These are phyloP conservation scores for Grosmannia serpens DNA, from an alignment of 2,329 filamentous ascomycete species.

Conservation along the genomic window DNA sequence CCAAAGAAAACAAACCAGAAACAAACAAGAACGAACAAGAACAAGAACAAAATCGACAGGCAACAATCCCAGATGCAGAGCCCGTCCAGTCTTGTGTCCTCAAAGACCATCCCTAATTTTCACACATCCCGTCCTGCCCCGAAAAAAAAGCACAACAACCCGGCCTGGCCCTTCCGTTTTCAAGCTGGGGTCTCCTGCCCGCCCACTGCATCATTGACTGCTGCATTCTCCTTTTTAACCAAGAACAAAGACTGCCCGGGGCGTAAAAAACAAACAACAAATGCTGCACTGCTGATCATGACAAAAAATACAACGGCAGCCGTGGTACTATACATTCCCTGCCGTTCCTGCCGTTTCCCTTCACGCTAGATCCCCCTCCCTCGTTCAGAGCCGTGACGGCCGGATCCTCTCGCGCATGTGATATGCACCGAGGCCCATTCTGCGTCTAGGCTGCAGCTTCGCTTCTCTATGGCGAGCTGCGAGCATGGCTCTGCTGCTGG, in stretches of 20 bases:
- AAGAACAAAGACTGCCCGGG: not conserved
- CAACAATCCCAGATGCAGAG: not conserved
- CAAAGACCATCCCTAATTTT: not conserved
- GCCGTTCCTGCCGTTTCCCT: not conserved
- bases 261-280: constrained; percentile 3
- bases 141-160: not conserved
- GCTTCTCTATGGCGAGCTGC: constrained; percentile 11
- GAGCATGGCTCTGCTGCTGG: constrained; percentile 5
- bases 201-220: not conserved
- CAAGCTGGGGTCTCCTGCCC: not conserved
- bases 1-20: not conserved
- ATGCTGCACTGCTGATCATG: constrained; percentile 6
- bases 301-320: constrained; percentile 2
- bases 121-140: not conserved
- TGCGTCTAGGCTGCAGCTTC: not conserved
- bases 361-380: not conserved
- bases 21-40: not conserved
- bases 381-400: not conserved
- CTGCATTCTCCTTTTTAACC: not conserved
- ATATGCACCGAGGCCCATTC: not conserved
- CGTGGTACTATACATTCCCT: constrained; percentile 5
- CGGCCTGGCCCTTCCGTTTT: not conserved
- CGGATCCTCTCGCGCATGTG: constrained; percentile 5
- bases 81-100: not conserved
- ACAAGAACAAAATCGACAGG: not conserved